phyloP scores from a whole-genome alignment of 2,329 filamentous ascomycete species.

The Penicillium concentricum region DNA sequence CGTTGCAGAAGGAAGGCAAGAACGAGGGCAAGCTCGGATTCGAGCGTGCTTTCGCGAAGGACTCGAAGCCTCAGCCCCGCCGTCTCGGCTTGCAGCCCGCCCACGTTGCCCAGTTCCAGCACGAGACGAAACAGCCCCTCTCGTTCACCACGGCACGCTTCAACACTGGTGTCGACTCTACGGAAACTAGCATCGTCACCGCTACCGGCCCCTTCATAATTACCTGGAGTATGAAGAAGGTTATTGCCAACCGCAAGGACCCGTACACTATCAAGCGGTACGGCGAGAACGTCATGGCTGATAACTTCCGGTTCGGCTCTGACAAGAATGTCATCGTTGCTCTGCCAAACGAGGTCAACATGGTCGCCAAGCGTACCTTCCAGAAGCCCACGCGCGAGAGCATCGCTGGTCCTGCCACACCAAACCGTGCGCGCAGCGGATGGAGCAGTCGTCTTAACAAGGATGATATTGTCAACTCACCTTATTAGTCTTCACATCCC shows the following conservation, averaged over 20 bases:
- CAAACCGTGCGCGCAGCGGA: conserved; percentile 39
- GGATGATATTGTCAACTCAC: conserved; percentile 80
- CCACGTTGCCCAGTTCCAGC: conserved; percentile 95
- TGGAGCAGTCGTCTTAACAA: conserved; percentile 57
- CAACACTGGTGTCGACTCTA: conserved; percentile 77
- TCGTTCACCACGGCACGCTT: conserved; percentile 90
- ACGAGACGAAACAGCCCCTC: conserved; percentile 85
- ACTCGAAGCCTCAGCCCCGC: conserved; percentile 88
- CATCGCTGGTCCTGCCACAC: conserved; percentile 65
- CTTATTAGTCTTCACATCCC: conserved; percentile 46
- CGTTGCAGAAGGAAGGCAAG: conserved; percentile 87
- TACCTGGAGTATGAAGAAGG: conserved; percentile 92
- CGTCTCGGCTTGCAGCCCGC: conserved; percentile 84
- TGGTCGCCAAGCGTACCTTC: conserved; percentile 84
- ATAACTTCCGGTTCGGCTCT: conserved; percentile 96
- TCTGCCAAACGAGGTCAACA: conserved; percentile 94
- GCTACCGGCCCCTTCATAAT: conserved; percentile 96
- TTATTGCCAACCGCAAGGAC: conserved; percentile 75
- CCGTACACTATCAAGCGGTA: conserved; percentile 98
- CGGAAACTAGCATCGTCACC: conserved; percentile 93
- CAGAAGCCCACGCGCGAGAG: conserved; percentile 90
- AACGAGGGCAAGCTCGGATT: conserved; percentile 98
- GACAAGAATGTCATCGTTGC: conserved; percentile 99
- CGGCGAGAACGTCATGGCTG: conserved; percentile 90
- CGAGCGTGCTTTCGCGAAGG: conserved; percentile 87